Evolutionary conservation across 352 stramenopile species (phyloP).

Genomic region (Globisporangium acanthophoron): DNA sequence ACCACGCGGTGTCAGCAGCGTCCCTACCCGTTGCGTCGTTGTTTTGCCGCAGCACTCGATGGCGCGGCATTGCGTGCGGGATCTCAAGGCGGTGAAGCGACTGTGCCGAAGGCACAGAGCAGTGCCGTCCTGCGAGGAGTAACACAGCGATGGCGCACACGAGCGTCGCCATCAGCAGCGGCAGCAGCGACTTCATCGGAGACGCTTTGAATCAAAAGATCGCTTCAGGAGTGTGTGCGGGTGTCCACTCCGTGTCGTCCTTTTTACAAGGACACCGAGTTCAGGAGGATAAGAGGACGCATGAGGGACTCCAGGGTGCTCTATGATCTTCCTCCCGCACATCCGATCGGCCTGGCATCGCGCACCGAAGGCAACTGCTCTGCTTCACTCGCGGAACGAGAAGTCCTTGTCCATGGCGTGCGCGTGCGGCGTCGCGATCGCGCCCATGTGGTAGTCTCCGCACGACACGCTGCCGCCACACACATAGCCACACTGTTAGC

Average conservation of each 20-base stretch:
- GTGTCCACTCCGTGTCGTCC: too few relatives aligned
- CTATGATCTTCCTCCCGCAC: not conserved
- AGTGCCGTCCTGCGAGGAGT: not conserved
- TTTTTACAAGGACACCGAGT: too few relatives aligned
- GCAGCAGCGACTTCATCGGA: not conserved
- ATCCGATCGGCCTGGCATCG: too few relatives aligned
- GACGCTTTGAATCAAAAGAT: not conserved
- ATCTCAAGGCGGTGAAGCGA: too few relatives aligned
- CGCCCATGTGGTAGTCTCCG: conserved; percentile 85
- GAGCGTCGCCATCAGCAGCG: not conserved
- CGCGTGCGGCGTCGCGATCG: conserved; percentile 67
- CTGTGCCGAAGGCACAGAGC: too few relatives aligned
- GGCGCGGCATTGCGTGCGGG: not conserved
- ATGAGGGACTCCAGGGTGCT: not conserved
- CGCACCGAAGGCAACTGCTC: too few relatives aligned
- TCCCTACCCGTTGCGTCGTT: not conserved
- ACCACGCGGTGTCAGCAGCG: too few relatives aligned
- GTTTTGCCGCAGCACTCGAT: not conserved
- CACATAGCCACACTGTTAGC: not conserved
- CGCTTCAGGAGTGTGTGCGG: not conserved
- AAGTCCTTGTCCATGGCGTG: conserved; percentile 76
- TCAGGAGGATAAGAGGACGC: not conserved
- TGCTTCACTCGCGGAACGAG: conserved; percentile 54
- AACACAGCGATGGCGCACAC: not conserved
- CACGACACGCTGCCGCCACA: conserved; percentile 51